A percentile compares a stretch with the other conserved stretches of the same genome.
Evolutionary conservation across 371 early-diverging fungal genomes (phyloP).

Genomic region (Funneliformis caledonium): DNA sequence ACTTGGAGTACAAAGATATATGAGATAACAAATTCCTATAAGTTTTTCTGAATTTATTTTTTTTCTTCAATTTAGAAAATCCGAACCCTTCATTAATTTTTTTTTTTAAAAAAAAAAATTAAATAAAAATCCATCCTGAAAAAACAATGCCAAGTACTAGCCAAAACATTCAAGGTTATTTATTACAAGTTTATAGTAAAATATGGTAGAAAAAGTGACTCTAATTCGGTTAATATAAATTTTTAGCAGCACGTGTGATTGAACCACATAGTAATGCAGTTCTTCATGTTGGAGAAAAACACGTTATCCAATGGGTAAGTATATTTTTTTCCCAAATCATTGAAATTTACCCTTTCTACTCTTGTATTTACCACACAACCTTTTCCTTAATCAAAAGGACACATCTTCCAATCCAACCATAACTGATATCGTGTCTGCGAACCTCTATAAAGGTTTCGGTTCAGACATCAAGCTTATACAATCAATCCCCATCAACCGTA

Average conservation of each 20-base stretch:
- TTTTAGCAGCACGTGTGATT: not conserved
- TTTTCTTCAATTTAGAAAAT: no score
- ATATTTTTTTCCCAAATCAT: not conserved
- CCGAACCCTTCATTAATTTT: no score
- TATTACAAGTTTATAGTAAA: not conserved
- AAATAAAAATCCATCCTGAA: no score
- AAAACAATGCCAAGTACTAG: not conserved
- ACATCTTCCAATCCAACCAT: constrained; percentile 1
- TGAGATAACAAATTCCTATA: not conserved
- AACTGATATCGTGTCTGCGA: not conserved
- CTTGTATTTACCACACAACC: not conserved
- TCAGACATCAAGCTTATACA: not conserved
- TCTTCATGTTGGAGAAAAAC: not conserved
- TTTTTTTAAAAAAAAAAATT: no score
- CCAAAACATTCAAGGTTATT: not conserved
- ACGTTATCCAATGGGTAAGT: not conserved
- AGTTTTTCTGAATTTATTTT: not conserved
- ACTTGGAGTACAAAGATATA: not conserved
- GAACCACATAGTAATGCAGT: constrained; percentile 20
- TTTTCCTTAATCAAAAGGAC: not conserved
- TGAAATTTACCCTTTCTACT: not conserved
- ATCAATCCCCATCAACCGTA: constrained; percentile 9
- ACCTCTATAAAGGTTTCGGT: constrained; percentile 9
- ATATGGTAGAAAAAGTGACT: not conserved
- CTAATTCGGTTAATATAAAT: not conserved